Evolutionary conservation across 2,329 filamentous ascomycete genomes (phyloP), one percentile per base, ranked within the genome.

Genomic region (Metarhizium humberi): DNA sequence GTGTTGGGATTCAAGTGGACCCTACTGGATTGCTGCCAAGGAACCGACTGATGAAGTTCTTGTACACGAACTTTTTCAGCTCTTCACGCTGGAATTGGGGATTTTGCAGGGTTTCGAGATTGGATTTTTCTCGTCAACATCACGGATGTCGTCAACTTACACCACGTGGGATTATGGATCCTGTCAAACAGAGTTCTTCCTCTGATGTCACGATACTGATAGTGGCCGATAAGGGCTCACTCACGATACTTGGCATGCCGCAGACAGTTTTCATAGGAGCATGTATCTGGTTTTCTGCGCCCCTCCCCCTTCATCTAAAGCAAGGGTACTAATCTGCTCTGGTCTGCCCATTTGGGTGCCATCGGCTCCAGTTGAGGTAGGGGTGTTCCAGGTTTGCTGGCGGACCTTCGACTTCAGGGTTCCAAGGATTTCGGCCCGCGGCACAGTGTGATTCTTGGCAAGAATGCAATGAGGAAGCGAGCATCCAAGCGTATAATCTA

Each of bases 321-420:
- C 46, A 51, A 13, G 50, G 40, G n/a, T 40, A 25, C 20, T 25
- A 29, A 29, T 14, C 30, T 16, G 29, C 25, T 25, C 11, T 29
- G 38, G 14, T 20, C 20, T 46, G 34, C 45, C 45, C 18, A 40
- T 53, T 53, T 46, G 52, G 53, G 43, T 53, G 56, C 47, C 50
- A 45, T 47, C 51, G 50, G 50, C 45, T 38, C 25, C 53, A 50
- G 40, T 42, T 38, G 48, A 49, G 52, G 53, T 51, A 47, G 47
- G 42, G 55, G 50, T 42, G 43, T 16, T 52, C 47, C 30, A 51
- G 20, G 13, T 13, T 36, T 36, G 45, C 25, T 16, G 25, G 45
- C 45, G 45, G 20, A 30, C 25, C 3, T 48, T 6, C 45, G 14
- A 48, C 45, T n/a, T 48, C 54, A 51, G 49, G 42, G 49, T 16